Conservation (phyloP, 1,284 basidiomycete species). For the Volvariella surrecta region DNA sequence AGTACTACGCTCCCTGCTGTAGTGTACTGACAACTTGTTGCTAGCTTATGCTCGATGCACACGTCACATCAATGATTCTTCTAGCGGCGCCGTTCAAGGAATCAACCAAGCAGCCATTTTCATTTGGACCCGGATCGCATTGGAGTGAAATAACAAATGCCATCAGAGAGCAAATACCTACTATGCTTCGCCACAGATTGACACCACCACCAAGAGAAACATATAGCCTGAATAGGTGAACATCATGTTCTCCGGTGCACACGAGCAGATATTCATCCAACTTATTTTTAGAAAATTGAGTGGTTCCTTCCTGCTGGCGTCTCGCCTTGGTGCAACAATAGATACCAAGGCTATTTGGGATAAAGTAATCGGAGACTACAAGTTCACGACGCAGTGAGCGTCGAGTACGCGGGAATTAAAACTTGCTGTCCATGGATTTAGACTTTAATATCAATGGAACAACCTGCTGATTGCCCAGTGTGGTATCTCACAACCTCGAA, state of each 20-base stretch:
- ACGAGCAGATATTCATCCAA: not conserved
- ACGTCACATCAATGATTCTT: constrained; percentile 77
- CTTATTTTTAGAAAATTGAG: constrained; percentile 68
- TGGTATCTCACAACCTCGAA: no score
- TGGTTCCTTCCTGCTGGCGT: constrained; percentile 89
- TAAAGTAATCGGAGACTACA: constrained; percentile 37
- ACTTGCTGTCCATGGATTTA: no score
- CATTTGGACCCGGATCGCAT: constrained; percentile 56
- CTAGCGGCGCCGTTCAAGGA: constrained; percentile 76
- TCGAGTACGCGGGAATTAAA: no score
- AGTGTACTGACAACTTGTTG: not conserved
- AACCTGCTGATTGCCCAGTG: no score
- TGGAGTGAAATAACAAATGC: constrained; percentile 66
- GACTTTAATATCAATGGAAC: no score
- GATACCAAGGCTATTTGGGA: constrained; percentile 75
- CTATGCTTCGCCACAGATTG: constrained; percentile 85
- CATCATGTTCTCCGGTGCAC: constrained; percentile 15
- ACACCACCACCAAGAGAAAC: constrained; percentile 94
- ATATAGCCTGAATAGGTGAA: constrained; percentile 89
- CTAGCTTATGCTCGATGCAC: constrained; percentile 84
- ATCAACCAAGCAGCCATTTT: constrained; percentile 56
- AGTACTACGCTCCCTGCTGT: not conserved
- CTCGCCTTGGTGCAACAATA: constrained; percentile 71
- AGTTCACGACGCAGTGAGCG: constrained; percentile 17
- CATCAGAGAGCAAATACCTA: constrained; percentile 79